phyloP scores from a whole-genome alignment of 768 basidiomycete species.

The Leccinellum luteum region DNA sequence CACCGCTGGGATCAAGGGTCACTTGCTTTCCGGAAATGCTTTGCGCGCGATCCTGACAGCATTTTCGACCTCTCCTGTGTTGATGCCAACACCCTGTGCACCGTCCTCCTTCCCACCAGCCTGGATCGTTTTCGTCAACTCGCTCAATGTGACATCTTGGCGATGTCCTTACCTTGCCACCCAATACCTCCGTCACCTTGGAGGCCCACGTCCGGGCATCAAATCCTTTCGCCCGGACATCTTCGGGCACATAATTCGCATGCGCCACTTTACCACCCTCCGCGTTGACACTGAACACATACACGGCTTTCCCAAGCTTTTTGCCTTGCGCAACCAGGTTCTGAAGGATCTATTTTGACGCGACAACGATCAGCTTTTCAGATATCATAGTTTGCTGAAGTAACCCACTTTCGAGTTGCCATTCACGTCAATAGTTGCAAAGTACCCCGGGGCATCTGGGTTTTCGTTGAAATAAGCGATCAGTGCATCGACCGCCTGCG shows the following conservation, averaged over 20 bases:
- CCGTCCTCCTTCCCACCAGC: constrained; percentile 95
- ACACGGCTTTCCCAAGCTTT: constrained; percentile 78
- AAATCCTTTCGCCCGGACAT: constrained; percentile 58
- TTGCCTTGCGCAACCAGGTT: constrained; percentile 73
- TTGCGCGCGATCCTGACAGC: constrained; percentile 59
- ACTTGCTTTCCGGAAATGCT: constrained; percentile 30
- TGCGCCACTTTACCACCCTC: constrained; percentile 79
- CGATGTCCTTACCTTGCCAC: constrained; percentile 75
- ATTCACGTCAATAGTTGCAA: constrained; percentile 69
- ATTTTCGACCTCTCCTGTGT: constrained; percentile 60
- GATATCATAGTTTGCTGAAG: not conserved
- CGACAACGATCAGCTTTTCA: not conserved
- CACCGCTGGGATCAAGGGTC: not conserved
- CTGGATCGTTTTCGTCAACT: constrained; percentile 37
- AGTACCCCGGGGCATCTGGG: constrained; percentile 63
- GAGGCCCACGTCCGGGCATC: constrained; percentile 90
- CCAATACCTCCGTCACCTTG: constrained; percentile 72
- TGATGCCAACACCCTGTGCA: constrained; percentile 83
- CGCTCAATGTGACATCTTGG: not conserved
- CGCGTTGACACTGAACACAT: constrained; percentile 79
- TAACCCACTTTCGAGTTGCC: constrained; percentile 78
- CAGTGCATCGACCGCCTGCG: constrained; percentile 68
- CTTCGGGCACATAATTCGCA: constrained; percentile 75
- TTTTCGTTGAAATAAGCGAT: constrained; percentile 76
- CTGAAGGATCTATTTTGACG: constrained; percentile 59